Percentiles rank a stretch among this genome's conserved stretches.
These are phyloP conservation scores for Rhodotorula sp. DNA, from an alignment of 1,284 basidiomycete genomes.

Conservation along the genomic window DNA sequence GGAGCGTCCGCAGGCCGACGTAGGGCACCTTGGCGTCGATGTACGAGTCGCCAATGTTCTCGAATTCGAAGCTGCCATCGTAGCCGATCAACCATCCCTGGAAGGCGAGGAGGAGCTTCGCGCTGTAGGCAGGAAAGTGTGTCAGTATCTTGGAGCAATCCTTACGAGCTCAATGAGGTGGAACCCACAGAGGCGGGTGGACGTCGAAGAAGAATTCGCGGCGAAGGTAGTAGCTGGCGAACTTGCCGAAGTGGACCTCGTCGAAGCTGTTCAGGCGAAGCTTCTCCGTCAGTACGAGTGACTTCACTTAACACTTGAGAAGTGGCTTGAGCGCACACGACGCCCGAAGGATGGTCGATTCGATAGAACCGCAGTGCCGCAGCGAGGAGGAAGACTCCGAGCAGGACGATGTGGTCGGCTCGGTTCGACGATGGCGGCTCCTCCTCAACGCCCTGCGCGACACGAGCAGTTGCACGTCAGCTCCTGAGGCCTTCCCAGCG, in stretches of 20 bases:
- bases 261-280: constrained; percentile 67
- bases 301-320: no score
- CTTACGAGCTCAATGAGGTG: accelerated
- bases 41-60: constrained; percentile 93
- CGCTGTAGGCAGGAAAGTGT: constrained; percentile 46
- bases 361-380: constrained; percentile 79
- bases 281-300: neutral
- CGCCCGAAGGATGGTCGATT: constrained; percentile 88
- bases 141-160: neutral
- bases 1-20: constrained; percentile 85
- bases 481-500: neutral
- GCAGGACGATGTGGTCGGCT: constrained; percentile 34
- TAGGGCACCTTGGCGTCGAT: constrained; percentile 83
- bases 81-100: constrained; percentile 96
- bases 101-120: constrained; percentile 86
- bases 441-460: constrained; percentile 17
- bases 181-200: constrained; percentile 54
- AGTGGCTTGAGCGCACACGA: constrained; percentile 66
- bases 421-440: constrained; percentile 18
- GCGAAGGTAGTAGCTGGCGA: constrained; percentile 84
- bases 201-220: constrained; percentile 99
- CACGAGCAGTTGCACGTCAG: neutral
- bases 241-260: constrained; percentile 77
- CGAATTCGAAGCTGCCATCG: constrained; percentile 89
- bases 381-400: constrained; percentile 32